A percentile compares a stretch with the other conserved stretches of the same genome.
These are phyloP conservation scores for Fusarium scirpi DNA, from an alignment of 2,329 filamentous ascomycete species.

Conservation along the genomic window DNA sequence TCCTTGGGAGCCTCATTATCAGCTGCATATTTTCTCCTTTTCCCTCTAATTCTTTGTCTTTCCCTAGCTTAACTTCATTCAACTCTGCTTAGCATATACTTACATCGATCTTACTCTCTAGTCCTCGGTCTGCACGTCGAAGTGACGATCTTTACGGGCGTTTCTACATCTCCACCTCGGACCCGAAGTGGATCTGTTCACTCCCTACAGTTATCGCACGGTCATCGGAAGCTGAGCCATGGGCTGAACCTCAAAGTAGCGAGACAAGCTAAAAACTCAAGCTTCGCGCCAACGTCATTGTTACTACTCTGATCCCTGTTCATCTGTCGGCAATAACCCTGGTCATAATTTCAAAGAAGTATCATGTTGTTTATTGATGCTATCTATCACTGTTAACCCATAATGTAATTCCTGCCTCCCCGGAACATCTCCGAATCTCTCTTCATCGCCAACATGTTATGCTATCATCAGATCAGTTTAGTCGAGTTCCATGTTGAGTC, in stretches of 20 bases:
- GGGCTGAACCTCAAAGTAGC: slow-evolving; percentile 25
- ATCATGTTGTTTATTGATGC: slow-evolving; percentile 39
- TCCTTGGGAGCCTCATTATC: slow-evolving; percentile 6
- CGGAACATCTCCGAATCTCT: slow-evolving; percentile 25
- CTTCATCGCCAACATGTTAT: not conserved
- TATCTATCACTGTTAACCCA: slow-evolving; percentile 23
- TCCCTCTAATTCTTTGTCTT: not conserved
- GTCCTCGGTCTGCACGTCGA: slow-evolving; percentile 2
- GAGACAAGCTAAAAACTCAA: slow-evolving; percentile 28
- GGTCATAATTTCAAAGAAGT: slow-evolving; percentile 21
- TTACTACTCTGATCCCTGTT: slow-evolving; percentile 23
- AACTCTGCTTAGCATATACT: not conserved
- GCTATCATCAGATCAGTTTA: slow-evolving; percentile 11
- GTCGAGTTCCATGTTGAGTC: slow-evolving; percentile 55
- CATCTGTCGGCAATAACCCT: slow-evolving; percentile 38
- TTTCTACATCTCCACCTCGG: slow-evolving; percentile 21
- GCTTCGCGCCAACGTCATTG: slow-evolving; percentile 38
- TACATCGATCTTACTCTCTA: not conserved
- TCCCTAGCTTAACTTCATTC: not conserved
- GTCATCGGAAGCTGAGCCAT: slow-evolving; percentile 40
- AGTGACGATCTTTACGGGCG: not conserved
- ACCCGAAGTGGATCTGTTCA: slow-evolving; percentile 27
- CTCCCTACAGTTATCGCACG: slow-evolving; percentile 15
- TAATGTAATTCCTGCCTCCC: slow-evolving; percentile 30
- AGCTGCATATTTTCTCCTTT: not conserved